A percentile compares a stretch with the other conserved stretches of the same genome.
phyloP scores from a whole-genome alignment of 1,284 basidiomycete species.

The Vanrija pseudolonga region DNA sequence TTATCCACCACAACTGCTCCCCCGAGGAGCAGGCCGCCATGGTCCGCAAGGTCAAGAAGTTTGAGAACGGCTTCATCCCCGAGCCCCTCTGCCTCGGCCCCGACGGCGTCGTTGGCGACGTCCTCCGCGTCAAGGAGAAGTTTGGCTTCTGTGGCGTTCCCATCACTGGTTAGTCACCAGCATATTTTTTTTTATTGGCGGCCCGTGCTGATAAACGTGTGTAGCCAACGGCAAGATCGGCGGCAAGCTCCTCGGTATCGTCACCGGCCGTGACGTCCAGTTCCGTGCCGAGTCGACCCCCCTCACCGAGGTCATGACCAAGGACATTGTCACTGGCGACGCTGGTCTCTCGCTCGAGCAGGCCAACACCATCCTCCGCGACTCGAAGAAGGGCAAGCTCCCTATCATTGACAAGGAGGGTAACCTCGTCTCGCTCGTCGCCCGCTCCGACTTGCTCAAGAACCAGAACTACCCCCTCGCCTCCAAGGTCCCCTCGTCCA shows the following conservation, averaged over 20 bases:
- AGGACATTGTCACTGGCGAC: conserved; percentile 71
- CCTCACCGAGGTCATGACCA: conserved; percentile 91
- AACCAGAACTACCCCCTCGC: conserved; percentile 97
- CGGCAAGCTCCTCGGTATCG: conserved; percentile 91
- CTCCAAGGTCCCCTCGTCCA: conserved; percentile 83
- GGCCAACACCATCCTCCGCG: conserved; percentile 91
- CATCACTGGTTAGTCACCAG: conserved; percentile 66
- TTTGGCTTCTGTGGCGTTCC: conserved; percentile 97
- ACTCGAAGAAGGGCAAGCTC: conserved; percentile 97
- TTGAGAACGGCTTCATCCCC: conserved; percentile 97
- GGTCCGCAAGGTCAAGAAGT: conserved; percentile 96
- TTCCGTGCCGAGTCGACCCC: conserved; percentile 70
- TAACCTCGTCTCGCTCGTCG: conserved; percentile 78
- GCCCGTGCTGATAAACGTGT: background rate
- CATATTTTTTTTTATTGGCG: background rate
- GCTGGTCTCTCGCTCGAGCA: conserved; percentile 84
- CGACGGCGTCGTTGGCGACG: conserved; percentile 75
- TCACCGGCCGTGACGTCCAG: conserved; percentile 94
- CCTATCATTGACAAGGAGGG: conserved; percentile 78
- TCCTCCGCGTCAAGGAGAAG: conserved; percentile 85
- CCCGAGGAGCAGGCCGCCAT: conserved; percentile 86
- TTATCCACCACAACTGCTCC: conserved; percentile 97
- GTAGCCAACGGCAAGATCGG: conserved; percentile 80
- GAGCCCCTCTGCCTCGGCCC: conserved; percentile 87
- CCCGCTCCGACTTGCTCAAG: conserved; percentile 94